A percentile compares a stretch with the other conserved stretches of the same genome.
Conservation (phyloP, 805 yeast genomes). For the Lachancea quebecensis region DNA sequence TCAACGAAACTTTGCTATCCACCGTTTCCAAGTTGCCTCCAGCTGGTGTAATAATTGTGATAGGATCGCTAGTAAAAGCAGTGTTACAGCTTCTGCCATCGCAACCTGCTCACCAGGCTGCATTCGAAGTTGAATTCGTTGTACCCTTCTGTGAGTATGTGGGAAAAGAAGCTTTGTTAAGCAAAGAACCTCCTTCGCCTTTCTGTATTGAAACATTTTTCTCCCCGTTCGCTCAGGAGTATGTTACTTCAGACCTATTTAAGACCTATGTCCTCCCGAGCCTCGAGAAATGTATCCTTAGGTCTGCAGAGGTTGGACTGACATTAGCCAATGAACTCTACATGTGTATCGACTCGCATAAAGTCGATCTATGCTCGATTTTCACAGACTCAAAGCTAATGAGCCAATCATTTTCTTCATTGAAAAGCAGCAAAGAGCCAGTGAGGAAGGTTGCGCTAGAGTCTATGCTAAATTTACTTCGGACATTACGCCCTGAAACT, state of each 20-base stretch:
- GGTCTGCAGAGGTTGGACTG: constrained; percentile 71
- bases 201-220: constrained; percentile 39
- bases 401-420: constrained; percentile 43
- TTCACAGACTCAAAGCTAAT: constrained; percentile 43
- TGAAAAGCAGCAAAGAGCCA: constrained; percentile 66
- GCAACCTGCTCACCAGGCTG: constrained; percentile 18
- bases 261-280: constrained; percentile 44
- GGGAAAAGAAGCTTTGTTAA: constrained; percentile 38
- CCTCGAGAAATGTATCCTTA: constrained; percentile 64
- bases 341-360: constrained; percentile 21
- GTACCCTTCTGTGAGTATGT: constrained; percentile 23
- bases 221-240: constrained; percentile 38
- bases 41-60: constrained; percentile 32
- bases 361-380: constrained; percentile 38
- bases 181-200: constrained; percentile 38
- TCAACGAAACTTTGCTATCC: background rate
- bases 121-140: constrained; percentile 17
- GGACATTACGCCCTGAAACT: constrained; percentile 14
- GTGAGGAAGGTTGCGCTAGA: constrained; percentile 47
- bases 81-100: constrained; percentile 17
- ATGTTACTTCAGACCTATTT: constrained; percentile 36
- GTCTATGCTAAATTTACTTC: constrained; percentile 25
- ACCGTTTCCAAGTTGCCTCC: constrained; percentile 23
- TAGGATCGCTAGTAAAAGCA: constrained; percentile 34
- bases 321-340: constrained; percentile 47